Evolutionary conservation across 225 moss, liverwort and hornwort genomes (phyloP), one percentile per base, ranked within the genome.

Genomic region (Polytrichum commune): DNA sequence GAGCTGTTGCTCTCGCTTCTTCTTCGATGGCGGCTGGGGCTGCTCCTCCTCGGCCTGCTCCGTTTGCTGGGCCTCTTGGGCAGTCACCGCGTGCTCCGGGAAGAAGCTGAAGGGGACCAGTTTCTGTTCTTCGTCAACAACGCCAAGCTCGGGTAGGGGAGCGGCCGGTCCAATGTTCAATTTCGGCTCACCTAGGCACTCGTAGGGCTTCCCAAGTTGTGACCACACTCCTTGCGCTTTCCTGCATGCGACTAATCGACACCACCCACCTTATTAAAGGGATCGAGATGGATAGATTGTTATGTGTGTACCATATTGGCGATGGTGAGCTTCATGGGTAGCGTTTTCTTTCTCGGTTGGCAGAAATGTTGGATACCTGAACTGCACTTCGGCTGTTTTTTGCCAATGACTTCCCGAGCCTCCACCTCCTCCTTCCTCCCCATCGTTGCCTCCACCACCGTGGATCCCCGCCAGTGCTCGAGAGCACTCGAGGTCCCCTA

Each of bases 391-490:
- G 71, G 97, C 92, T 63, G 84, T 90, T 73, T 90, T 73, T 83
- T 94, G 82, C 81, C 79, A 77, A 97, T 94, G 53, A 92, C 72
- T 71, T 91, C 94, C 60, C 92, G 91, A 64, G 88, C 80, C 73
- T 94, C 90, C 38, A 92, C 84, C 75, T 97, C 97, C 77, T 92
- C 89, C 76, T 92, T 91, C 88, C 97, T 86, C n/a, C 94, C 90
- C 87, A 96, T 96, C 65, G 89, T 89, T 66, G 90, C 83, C 64
- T 87, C 86, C 18, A 87, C 63, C 69, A 78, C 0, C 22, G 80
- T 66, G 8, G 81, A 76, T 32, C 28, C 75, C 56, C 75, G 82
- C 46, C 70, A 64, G 33, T 75, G 61, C 63, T 85, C 85, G 2
- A 64, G 66, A 18, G 79, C 85, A 75, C 69, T 82, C 54, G 10